Conservation (phyloP, 495 filamentous ascomycete species). For the Filosporella fistucella region DNA sequence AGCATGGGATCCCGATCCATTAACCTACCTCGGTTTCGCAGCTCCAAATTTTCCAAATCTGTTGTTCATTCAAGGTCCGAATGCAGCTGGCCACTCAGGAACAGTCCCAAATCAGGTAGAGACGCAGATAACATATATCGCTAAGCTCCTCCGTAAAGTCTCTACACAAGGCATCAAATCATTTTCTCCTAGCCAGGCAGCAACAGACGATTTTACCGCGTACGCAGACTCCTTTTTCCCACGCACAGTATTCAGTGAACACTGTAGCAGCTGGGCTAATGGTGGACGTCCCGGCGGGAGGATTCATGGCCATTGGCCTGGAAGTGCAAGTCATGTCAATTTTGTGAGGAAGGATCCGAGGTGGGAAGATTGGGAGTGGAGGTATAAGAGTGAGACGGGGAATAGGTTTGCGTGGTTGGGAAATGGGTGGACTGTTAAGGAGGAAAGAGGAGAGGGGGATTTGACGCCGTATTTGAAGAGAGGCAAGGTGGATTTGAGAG, state of each 20-base stretch:
- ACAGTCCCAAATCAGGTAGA: constrained; percentile 49
- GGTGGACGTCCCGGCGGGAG: constrained; percentile 39
- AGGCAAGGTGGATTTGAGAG: constrained; percentile 39
- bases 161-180: constrained; percentile 47
- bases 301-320: constrained; percentile 51
- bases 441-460: constrained; percentile 32
- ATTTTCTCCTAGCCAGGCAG: constrained; percentile 39
- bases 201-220: constrained; percentile 50
- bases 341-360: constrained; percentile 44
- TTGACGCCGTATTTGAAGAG: constrained; percentile 45
- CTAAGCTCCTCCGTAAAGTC: constrained; percentile 49
- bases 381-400: constrained; percentile 34
- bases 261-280: constrained; percentile 57
- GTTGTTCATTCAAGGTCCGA: constrained; percentile 46
- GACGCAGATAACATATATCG: constrained; percentile 47
- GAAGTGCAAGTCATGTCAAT: constrained; percentile 44
- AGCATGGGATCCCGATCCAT: constrained; percentile 37
- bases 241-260: constrained; percentile 47
- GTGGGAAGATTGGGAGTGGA: constrained; percentile 58
- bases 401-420: constrained; percentile 55
- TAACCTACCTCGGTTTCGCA: constrained; percentile 49
- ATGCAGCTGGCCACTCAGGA: constrained; percentile 33
- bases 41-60: constrained; percentile 52
- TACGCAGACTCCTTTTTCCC: constrained; percentile 50
- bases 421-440: constrained; percentile 48